phyloP scores from a whole-genome alignment of 2,329 filamentous ascomycete genomes.

The Scedosporium boydii region DNA sequence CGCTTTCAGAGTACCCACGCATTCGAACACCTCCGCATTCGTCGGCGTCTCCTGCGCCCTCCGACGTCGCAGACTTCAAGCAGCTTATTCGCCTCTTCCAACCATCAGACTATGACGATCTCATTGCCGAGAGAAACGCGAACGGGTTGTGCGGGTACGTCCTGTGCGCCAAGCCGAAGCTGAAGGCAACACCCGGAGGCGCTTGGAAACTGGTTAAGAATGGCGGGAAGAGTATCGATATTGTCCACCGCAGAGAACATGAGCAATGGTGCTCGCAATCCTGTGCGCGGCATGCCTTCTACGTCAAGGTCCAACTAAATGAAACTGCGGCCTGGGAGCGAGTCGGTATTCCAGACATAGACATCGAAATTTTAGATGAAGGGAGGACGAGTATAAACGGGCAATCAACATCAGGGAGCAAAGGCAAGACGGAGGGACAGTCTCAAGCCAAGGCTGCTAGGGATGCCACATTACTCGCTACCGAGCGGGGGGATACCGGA shows the following conservation, averaged over 20 bases:
- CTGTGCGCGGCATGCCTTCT: conserved; percentile 73
- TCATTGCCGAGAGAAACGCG: conserved; percentile 83
- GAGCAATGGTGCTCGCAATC: conserved; percentile 80
- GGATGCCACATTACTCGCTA: conserved; percentile 33
- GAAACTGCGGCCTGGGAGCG: conserved; percentile 82
- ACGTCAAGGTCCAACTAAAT: conserved; percentile 79
- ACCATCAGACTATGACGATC: conserved; percentile 78
- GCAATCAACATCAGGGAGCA: conserved; percentile 28
- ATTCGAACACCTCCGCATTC: conserved; percentile 20
- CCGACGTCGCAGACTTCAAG: conserved; percentile 59
- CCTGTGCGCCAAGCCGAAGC: conserved; percentile 61
- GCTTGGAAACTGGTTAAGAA: conserved; percentile 57
- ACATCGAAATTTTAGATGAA: conserved; percentile 60
- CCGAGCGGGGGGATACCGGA: conserved; percentile 35
- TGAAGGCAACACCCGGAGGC: conserved; percentile 44
- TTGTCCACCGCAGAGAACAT: conserved; percentile 62
- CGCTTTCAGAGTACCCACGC: conserved; percentile 53
- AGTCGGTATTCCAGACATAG: conserved; percentile 43
- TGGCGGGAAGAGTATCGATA: conserved; percentile 46
- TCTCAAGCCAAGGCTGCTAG: conserved; percentile 30
- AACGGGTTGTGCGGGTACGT: conserved; percentile 75
- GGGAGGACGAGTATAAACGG: conserved; percentile 38
- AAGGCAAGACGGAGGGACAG: conserved; percentile 23
- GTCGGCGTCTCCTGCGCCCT: conserved; percentile 39
- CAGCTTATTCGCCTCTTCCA: conserved; percentile 63